These are phyloP conservation scores for Backusella macrospora DNA, from an alignment of 192 early-diverging fungal genomes.

Conservation along the genomic window DNA sequence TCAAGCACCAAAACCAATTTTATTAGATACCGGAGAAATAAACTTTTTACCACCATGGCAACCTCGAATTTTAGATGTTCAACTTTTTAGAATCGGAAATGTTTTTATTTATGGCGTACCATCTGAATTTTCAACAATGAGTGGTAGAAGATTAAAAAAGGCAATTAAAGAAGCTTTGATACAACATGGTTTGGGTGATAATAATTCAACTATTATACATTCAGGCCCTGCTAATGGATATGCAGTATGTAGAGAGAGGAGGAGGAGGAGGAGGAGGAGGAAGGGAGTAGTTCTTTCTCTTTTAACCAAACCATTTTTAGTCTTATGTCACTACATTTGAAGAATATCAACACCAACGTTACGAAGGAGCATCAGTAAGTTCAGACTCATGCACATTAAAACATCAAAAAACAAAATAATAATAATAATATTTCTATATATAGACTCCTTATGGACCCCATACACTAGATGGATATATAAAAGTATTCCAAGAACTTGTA, in stretches of 20 bases:
- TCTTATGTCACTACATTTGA: constrained; percentile 53
- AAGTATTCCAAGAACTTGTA: constrained; percentile 52
- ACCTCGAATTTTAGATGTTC: constrained; percentile 52
- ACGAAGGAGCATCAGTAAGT: constrained; percentile 56
- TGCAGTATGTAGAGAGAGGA: constrained; percentile 39
- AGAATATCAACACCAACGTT: constrained; percentile 64
- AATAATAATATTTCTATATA: constrained; percentile 11
- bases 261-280: background rate
- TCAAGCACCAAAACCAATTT: constrained; percentile 57
- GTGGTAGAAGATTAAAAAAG: constrained; percentile 44
- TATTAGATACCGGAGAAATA: constrained; percentile 61
- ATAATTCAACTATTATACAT: constrained; percentile 50
- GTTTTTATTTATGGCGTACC: constrained; percentile 56
- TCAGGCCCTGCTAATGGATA: constrained; percentile 61
- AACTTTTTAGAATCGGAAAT: constrained; percentile 44
- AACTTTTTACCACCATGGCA: constrained; percentile 54
- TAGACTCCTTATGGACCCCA: constrained; percentile 59
- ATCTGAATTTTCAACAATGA: constrained; percentile 66
- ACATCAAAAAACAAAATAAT: too few relatives aligned
- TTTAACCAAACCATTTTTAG: background rate
- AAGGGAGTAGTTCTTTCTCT: background rate
- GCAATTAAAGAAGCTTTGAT: constrained; percentile 37
- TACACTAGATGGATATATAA: constrained; percentile 55
- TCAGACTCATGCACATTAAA: too few relatives aligned
- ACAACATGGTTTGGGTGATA: constrained; percentile 36